Conservation (phyloP, 2,329 filamentous ascomycete genomes). For the Pestalotiopsis sp. region DNA sequence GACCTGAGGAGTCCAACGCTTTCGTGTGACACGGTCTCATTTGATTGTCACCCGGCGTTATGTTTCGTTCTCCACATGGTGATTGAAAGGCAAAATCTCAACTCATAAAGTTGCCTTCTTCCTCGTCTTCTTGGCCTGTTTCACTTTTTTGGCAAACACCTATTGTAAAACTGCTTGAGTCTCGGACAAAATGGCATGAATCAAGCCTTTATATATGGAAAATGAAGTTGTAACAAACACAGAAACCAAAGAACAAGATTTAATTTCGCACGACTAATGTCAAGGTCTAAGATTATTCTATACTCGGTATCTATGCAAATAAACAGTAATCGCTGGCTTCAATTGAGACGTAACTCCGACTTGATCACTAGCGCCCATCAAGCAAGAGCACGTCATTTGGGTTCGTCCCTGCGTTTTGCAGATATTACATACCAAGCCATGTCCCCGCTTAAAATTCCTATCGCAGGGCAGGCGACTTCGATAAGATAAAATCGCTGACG, state of each 20-base stretch:
- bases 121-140: too few species aligned
- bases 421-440: not conserved
- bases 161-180: too few species aligned
- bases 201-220: too few species aligned
- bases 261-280: not conserved
- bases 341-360: not conserved
- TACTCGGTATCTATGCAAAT: not conserved
- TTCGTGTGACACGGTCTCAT: too few species aligned
- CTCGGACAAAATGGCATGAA: too few species aligned
- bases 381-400: slow-evolving; percentile 7
- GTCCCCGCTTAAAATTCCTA: slow-evolving; percentile 1
- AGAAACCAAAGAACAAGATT: not conserved
- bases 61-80: too few species aligned
- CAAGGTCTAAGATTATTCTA: not conserved
- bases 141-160: too few species aligned
- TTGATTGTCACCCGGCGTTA: too few species aligned
- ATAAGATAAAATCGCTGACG: not conserved
- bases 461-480: not conserved
- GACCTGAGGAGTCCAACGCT: too few species aligned
- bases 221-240: not conserved
- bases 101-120: too few species aligned
- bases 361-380: not conserved
- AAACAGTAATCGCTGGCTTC: not conserved
- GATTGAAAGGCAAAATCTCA: too few species aligned
- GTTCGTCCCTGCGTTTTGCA: not conserved